Base-by-base conservation (phyloP, 257 asterid species). In the Solanum piurae region DNA sequence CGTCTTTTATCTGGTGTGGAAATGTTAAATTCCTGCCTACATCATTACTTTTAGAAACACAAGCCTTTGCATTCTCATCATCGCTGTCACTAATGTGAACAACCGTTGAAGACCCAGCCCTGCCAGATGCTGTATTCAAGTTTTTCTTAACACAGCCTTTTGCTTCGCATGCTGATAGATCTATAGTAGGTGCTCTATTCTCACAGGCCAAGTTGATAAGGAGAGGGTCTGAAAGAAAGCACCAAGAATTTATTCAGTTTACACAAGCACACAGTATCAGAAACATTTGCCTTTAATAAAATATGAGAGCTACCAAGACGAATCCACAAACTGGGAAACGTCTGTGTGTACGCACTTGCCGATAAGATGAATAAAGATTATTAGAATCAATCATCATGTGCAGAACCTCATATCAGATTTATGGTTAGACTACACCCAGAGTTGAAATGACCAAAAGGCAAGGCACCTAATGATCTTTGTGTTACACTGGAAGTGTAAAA, bases 11-110 rank as follows among this genome's bases (percentile, higher is more conserved):
- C 18, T 16, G 64, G 40, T 27, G 25, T 42, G 68, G 85, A 80
- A 9, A 27, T 44, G 66, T 69, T 34, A 36, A 69, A 79, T 83
- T 69, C 66, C 68, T 23, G n/a, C 34, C 44, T 69, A 46, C 42
- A 83, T 21, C 25, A 12, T 46, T 9, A 76, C 46, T 18, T 44
- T 86, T 74, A 82, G 38, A 21, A 69, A 31, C 42, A 64, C 4
- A 38, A 4, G 38, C 69, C 71, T 31, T 68, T 49, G 29, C 83
- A 46, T 21, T 85, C 14, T 83, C 87, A 83, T 83, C 87, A 37
- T 88, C 89, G 4, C 89, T 83, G 38, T 83, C 89, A 6, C 79
- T 72, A n/a, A 36, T 52, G 38, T 16, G 49, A 55, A 88, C 44
- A 34, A 34, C 60, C 55, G 68, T 52, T 72, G 75, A 76, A 55